Evolutionary conservation across 805 yeast genomes (phyloP), one percentile per base, ranked within the genome.

Genomic region (Zygotorulaspora chibaensis): DNA sequence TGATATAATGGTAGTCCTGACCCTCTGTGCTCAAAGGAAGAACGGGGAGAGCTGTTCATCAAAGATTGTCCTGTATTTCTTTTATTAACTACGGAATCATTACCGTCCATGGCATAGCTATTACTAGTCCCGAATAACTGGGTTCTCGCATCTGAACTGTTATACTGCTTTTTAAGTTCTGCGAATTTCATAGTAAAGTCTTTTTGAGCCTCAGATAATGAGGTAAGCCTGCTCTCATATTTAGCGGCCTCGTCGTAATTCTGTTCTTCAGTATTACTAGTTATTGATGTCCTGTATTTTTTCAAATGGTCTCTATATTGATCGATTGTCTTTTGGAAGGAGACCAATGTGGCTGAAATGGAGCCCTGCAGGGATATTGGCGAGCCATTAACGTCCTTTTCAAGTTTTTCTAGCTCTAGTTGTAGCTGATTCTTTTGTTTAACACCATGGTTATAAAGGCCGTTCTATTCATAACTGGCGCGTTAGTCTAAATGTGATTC

Each of bases 361-460:
- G 66, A 61, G 12, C 87, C 89, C 57, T 83, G 89, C 10, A 84
- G 62, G 1, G 96, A 81, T 46, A 86, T 69, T 16, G 95, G 93
- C 1, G 95, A 77, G 3, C 81, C 74, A 5, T 51, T 28, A 8
- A 87, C 73, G 50, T 83, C 79, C 38, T 73, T 69, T 58, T 83
- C 90, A 53, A 91, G 83, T 42, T 71, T 66, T 15, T 76, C 72
- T 40, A 91, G 67, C 56, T 89, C 96, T 50, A 77, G 77, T 47
- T 81, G 77, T 42, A 91, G 68, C 23, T 81, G 73, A 56, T 80
- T 87, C 26, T 88, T 79, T 66, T 90, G 96, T 65, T 87, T 88
- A 44, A 85, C 74, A 8, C 96, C 96, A 65, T 87, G 95, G 68
- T 87, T 91, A 69, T 84, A 88, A 42, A 90, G 72, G 23, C 96